A percentile compares a stretch with the other conserved stretches of the same genome.
Conservation (phyloP, 441 rosid genomes). For the Gossypium trilobum region DNA sequence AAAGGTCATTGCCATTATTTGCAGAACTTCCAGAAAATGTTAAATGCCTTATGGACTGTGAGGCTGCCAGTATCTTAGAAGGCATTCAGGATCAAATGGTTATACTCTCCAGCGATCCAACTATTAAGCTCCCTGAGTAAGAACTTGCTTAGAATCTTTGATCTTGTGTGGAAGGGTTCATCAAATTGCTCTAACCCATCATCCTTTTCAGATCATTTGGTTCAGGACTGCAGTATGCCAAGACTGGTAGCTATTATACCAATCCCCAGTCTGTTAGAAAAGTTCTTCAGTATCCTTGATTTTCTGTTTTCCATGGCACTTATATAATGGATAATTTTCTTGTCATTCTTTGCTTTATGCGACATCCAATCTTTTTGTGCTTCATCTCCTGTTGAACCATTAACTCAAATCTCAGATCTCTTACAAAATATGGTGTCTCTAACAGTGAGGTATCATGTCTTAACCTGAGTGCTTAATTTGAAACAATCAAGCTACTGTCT, state of each 20-base stretch:
- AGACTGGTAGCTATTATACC: constrained; percentile 33
- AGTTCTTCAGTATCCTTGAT: constrained; percentile 68
- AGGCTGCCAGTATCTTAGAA: constrained; percentile 55
- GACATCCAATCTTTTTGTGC: constrained; percentile 4
- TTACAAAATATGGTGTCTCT: constrained; percentile 43
- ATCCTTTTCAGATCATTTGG: constrained; percentile 55
- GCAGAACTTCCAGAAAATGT: constrained; percentile 64
- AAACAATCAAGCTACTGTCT: constrained; percentile 1
- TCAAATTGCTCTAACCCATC: constrained; percentile 10
- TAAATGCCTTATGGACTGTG: constrained; percentile 71
- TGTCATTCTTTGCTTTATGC: constrained; percentile 1
- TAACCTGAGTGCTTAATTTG: constrained; percentile 10
- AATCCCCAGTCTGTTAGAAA: constrained; percentile 50
- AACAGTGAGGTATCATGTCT: constrained; percentile 58
- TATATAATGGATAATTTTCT: background rate
- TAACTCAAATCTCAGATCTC: constrained; percentile 50
- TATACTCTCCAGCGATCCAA: constrained; percentile 59
- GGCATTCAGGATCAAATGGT: constrained; percentile 72
- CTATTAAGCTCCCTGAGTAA: constrained; percentile 62
- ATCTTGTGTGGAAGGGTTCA: background rate
- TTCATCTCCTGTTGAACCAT: constrained; percentile 24
- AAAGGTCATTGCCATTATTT: background rate
- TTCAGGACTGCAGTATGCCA: constrained; percentile 51
- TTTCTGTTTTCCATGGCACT: background rate
- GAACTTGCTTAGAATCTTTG: constrained; percentile 18